These are phyloP conservation scores for Penicillium soppii DNA, from an alignment of 495 filamentous ascomycete species.

Conservation along the genomic window DNA sequence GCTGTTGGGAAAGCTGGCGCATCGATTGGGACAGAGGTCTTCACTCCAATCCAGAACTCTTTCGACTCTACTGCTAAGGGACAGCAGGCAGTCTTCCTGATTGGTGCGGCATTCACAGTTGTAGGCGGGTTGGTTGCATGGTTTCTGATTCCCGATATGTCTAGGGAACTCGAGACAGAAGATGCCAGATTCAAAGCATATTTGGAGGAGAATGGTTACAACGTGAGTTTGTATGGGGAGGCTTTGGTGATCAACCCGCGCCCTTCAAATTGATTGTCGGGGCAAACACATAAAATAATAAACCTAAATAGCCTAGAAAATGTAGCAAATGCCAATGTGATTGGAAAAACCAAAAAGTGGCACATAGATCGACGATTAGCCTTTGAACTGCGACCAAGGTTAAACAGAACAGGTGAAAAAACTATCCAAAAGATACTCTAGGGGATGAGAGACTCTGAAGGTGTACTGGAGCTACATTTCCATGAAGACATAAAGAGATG, in stretches of 20 bases:
- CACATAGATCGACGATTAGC: too few relatives aligned
- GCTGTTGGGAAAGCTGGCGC: constrained; percentile 51
- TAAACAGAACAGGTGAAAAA: too few relatives aligned
- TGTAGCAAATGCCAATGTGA: too few relatives aligned
- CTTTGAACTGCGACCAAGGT: too few relatives aligned
- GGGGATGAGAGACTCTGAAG: too few relatives aligned
- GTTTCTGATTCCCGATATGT: constrained; percentile 47
- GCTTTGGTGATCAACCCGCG: constrained; percentile 15
- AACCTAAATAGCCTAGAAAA: too few relatives aligned
- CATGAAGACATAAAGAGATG: too few relatives aligned
- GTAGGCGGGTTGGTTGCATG: constrained; percentile 43
- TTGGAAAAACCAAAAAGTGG: too few relatives aligned
- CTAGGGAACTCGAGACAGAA: constrained; percentile 43
- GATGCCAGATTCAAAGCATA: constrained; percentile 44
- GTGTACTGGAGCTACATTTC: too few relatives aligned
- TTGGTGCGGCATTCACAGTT: constrained; percentile 41
- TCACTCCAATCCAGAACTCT: constrained; percentile 43
- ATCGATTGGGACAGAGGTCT: constrained; percentile 47
- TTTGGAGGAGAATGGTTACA: constrained; percentile 43
- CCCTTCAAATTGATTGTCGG: neutral
- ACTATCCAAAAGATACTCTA: too few relatives aligned
- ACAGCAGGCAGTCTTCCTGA: constrained; percentile 47
- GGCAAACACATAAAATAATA: too few relatives aligned
- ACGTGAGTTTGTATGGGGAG: constrained; percentile 23
- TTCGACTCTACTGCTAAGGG: constrained; percentile 37